Base-by-base conservation (phyloP, 345 rosid genomes). In the Passiflora organensis region DNA sequence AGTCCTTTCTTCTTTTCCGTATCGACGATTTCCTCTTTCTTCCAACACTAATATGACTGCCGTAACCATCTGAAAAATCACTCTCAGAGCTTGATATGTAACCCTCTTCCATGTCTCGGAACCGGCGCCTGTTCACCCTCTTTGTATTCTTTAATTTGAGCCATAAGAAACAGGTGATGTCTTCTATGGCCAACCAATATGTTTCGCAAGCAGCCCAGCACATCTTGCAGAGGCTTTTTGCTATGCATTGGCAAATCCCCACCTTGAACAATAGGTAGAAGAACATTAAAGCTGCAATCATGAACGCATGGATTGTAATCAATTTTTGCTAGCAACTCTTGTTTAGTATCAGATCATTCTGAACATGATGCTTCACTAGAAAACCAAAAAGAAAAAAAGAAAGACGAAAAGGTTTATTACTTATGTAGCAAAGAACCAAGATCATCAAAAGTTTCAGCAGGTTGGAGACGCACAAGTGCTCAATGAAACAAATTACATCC, bases 401-500 rank as follows among this genome's bases (percentile, higher is more conserved):
- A 25, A 66, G 32, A n/a, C 8, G 34, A 50, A 23, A 8, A 16
- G 53, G 11, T 50, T n/a, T n/a, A n/a, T n/a, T 80, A 86, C 95
- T 68, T 28, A 84, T 50, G 76, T 76, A 81, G 62, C 82, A 80
- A 56, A 86, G 90, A 57, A 62, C 72, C 39, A 77, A 61, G 44
- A 80, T 84, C 71, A 82, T 19, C 43, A 82, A 23, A 23, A 89
- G 60, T 60, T 82, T 89, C 19, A 77, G 66, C 55, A 89, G 72
- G 65, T 86, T 72, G 38, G 82, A 46, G 61, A 86, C 56, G 47
- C 97, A 84, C 11, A 86, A 65, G 63, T 84, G 85, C 71, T 89
- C 91, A 5, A 89, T 68, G 65, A 89, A 89, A 72, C 95, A 86
- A 15, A 72, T 16, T 20, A 79, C 41, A 43, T 89, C 89, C 97